Percentiles rank a stretch among this genome's conserved stretches.
These are phyloP conservation scores for Didymosphaeria variabile DNA, from an alignment of 2,329 filamentous ascomycete species.

Conservation along the genomic window DNA sequence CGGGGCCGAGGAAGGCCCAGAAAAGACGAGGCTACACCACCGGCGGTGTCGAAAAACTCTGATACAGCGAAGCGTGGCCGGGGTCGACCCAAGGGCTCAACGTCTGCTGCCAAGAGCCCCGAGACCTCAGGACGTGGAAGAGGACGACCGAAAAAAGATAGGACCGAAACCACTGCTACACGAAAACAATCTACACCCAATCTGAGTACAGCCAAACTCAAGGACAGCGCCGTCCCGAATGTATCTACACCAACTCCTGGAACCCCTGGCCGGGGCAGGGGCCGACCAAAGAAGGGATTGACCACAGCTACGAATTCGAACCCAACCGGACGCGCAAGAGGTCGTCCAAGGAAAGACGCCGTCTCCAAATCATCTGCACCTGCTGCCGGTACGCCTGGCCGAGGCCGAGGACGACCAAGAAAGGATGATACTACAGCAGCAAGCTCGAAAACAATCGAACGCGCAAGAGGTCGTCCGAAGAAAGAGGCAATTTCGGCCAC, in stretches of 20 bases:
- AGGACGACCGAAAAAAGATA: slow-evolving; percentile 10
- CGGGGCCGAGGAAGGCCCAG: slow-evolving; percentile 12
- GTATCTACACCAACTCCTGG: background rate
- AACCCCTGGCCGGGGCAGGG: background rate
- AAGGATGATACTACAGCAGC: background rate
- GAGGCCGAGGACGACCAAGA: slow-evolving; percentile 11
- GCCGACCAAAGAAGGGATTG: slow-evolving; percentile 5
- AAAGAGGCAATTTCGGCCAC: background rate
- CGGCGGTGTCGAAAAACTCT: background rate
- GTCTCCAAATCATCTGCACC: background rate
- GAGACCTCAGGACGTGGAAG: background rate
- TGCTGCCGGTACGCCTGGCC: background rate
- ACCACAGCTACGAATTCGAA: background rate
- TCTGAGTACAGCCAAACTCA: background rate
- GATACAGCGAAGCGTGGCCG: background rate
- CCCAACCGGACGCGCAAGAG: slow-evolving; percentile 5
- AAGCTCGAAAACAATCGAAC: background rate
- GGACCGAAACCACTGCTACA: background rate
- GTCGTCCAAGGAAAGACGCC: slow-evolving; percentile 4
- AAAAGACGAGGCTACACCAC: background rate
- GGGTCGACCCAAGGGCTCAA: slow-evolving; percentile 5
- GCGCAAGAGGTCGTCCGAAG: background rate
- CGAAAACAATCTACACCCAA: background rate
- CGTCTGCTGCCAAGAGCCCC: slow-evolving; percentile 1
- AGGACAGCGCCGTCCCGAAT: background rate